Evolutionary conservation across 345 rosid species (phyloP), one percentile per base, ranked within the genome.

Genomic region (Aegle marmelos): DNA sequence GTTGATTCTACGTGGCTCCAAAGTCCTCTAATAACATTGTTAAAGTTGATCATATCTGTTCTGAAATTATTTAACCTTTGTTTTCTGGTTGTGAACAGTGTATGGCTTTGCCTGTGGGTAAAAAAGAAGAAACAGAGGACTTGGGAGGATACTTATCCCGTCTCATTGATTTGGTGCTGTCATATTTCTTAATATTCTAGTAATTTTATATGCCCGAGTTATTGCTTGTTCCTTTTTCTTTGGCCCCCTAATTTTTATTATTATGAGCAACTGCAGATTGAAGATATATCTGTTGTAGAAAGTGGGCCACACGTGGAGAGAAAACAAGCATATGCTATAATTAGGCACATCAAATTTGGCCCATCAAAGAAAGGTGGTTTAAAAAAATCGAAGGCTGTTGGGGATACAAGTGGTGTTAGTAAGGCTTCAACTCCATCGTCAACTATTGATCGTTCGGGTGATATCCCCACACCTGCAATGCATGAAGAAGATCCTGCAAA

Each of bases 281-380:
- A 81, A 82, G 98, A 89, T 82, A 86, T 72, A 62, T 63, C 87
- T 57, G 59, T 89, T 39, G 85, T 95, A 71, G 98, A 95, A 77
- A 91, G 87, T 75, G 94, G 90, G 27, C 98, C 94, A 16, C 80
- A 69, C 54, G 89, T 89, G 69, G 92, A 87, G 86, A 92, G 57
- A 66, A 80, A 66, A 22, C 88, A 82, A 75, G 98, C 98, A 58
- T 91, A 86, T 84, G 90, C 83, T 41, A 60, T 93, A 25, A 86
- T 91, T 76, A 83, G 94, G 84, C 98, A 92, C 60, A 81, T 76
- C 48, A 95, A 92, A 84, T 95, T 91, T 75, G 97, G 97, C 10
- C 88, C 84, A 30, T 36, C 90, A 9, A 93, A 91, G 89, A 95
- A 89, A 86, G 88, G 94, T 70, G 82, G 85, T 68, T 84, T 73